Conservation (phyloP, 164 flowering plant species). For the Saururus chinensis region DNA sequence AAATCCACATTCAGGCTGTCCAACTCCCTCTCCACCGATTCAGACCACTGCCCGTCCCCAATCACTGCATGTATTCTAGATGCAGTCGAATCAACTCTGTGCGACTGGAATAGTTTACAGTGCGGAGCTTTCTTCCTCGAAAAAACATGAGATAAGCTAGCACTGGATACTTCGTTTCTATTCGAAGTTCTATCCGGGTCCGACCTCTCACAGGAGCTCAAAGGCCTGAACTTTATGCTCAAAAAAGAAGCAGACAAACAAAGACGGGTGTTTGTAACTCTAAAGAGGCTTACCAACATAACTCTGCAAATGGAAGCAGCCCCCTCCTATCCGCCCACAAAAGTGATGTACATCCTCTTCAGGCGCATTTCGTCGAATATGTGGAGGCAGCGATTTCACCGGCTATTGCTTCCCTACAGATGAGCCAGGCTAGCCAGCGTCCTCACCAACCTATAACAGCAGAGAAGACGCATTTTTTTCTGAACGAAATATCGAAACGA, state of each 20-base stretch:
- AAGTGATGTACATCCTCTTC: neutral
- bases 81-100: conserved; percentile 6
- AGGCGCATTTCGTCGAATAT: conserved; percentile 12
- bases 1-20: conserved; percentile 12
- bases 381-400: too few species aligned
- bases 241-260: conserved; percentile 1
- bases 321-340: conserved; percentile 15
- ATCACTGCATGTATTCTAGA: conserved; percentile 11
- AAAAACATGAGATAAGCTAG: neutral
- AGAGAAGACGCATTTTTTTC: too few species aligned
- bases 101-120: conserved; percentile 7
- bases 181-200: neutral
- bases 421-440: too few species aligned
- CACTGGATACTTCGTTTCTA: neutral
- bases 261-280: conserved; percentile 6
- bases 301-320: conserved; percentile 7
- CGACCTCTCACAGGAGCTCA: conserved; percentile 5
- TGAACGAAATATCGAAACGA: too few species aligned
- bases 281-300: conserved; percentile 19
- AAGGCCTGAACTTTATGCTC: conserved; percentile 9
- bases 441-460: too few species aligned
- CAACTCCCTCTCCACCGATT: conserved; percentile 17
- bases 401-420: too few species aligned
- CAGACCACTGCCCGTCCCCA: conserved; percentile 17
- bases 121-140: conserved; percentile 3